Evolutionary conservation across 345 rosid genomes (phyloP).

Genomic region (Eucalyptus pauciflora): DNA sequence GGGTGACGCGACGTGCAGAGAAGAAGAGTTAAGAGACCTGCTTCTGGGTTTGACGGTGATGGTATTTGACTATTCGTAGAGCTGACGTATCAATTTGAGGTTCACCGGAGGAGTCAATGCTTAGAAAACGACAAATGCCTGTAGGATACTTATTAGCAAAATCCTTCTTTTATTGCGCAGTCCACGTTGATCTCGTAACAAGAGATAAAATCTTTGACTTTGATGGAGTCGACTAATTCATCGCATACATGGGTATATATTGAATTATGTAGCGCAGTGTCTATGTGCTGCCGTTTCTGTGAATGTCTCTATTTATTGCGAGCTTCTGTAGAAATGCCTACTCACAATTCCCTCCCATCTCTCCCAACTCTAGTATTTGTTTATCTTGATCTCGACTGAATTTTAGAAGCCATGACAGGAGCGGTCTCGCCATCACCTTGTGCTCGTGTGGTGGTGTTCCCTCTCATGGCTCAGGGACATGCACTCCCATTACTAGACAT

Average conservation of each 20-base stretch:
- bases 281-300: background rate
- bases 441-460: constrained; percentile 16
- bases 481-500: constrained; percentile 22
- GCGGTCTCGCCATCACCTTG: background rate
- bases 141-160: background rate
- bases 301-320: background rate
- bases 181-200: background rate
- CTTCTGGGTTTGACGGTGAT: background rate
- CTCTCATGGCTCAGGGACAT: constrained; percentile 33
- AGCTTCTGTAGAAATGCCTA: background rate
- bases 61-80: background rate
- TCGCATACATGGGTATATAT: background rate
- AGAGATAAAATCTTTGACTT: background rate
- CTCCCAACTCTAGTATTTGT: background rate
- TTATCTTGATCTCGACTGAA: background rate
- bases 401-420: background rate
- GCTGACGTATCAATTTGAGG: background rate
- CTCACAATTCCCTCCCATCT: background rate
- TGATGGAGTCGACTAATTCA: background rate
- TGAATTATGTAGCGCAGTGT: background rate
- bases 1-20: background rate
- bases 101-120: background rate
- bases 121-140: background rate
- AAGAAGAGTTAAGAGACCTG: background rate
- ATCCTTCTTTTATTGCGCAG: background rate